Conservation (phyloP, 2,329 filamentous ascomycete species). For the Penicillium brasilianum region DNA sequence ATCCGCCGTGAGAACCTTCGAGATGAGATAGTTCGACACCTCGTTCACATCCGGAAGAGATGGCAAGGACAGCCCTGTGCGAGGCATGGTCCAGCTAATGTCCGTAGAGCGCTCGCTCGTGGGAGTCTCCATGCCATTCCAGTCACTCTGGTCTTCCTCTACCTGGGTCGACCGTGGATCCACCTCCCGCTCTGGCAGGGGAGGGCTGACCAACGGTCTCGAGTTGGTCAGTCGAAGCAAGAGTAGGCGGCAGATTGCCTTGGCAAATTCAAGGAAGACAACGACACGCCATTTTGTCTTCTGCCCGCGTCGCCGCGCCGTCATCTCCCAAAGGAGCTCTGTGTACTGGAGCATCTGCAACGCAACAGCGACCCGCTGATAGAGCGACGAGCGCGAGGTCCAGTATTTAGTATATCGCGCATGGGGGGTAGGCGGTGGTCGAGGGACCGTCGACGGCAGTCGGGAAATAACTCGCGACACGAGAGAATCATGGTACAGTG, state of each 20-base stretch:
- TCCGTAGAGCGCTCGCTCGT: slow-evolving; percentile 49
- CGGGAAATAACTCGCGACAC: slow-evolving; percentile 69
- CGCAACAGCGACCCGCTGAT: slow-evolving; percentile 78
- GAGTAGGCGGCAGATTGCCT: slow-evolving; percentile 81
- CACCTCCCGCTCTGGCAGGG: slow-evolving; percentile 82
- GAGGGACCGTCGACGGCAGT: slow-evolving; percentile 58
- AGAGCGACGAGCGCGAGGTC: slow-evolving; percentile 67
- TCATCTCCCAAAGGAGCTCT: slow-evolving; percentile 97
- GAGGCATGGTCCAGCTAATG: slow-evolving; percentile 85
- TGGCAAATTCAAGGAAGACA: slow-evolving; percentile 81
- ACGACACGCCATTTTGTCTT: slow-evolving; percentile 83
- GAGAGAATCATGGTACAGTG: slow-evolving; percentile 89
- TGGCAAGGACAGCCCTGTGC: slow-evolving; percentile 84
- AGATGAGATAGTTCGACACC: slow-evolving; percentile 84
- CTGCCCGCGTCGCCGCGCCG: slow-evolving; percentile 81
- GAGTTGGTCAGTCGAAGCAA: slow-evolving; percentile 82
- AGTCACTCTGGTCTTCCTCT: slow-evolving; percentile 45
- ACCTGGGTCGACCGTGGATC: slow-evolving; percentile 66
- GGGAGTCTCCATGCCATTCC: slow-evolving; percentile 54
- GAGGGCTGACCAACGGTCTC: slow-evolving; percentile 79
- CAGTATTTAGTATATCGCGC: slow-evolving; percentile 69
- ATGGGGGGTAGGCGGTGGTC: slow-evolving; percentile 61
- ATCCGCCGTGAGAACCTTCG: slow-evolving; percentile 90
- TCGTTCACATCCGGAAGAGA: slow-evolving; percentile 79
- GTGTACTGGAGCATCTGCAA: slow-evolving; percentile 94